Evolutionary conservation across 345 rosid genomes (phyloP).

Genomic region (Camelina sativa): DNA sequence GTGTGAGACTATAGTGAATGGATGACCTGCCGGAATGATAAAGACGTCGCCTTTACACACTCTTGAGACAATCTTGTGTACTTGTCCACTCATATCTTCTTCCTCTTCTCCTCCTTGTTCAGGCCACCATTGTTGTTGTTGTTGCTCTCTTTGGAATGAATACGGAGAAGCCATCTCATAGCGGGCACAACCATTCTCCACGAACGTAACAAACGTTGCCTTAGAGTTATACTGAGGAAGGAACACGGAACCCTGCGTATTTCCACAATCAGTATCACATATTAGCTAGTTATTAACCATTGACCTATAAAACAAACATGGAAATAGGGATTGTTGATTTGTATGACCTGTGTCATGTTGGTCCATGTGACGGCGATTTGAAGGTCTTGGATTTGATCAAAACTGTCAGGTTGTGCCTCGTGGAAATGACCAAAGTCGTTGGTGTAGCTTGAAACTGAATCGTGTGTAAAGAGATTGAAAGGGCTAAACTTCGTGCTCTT

Average conservation of each 20-base stretch:
- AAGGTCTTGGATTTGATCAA: constrained; percentile 49
- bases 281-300: too few species aligned
- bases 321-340: not conserved
- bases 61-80: constrained; percentile 42
- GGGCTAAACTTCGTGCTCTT: constrained; percentile 27
- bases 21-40: constrained; percentile 56
- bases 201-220: constrained; percentile 43
- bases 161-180: constrained; percentile 62
- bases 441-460: constrained; percentile 45
- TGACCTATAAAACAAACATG: not conserved
- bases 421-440: constrained; percentile 52
- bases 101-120: constrained; percentile 13
- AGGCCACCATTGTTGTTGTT: constrained; percentile 23
- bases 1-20: constrained; percentile 41
- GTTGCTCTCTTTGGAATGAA: constrained; percentile 18
- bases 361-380: constrained; percentile 36
- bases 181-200: constrained; percentile 52
- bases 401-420: constrained; percentile 47
- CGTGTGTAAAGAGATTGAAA: constrained; percentile 42
- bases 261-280: not conserved
- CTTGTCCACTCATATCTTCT: constrained; percentile 36
- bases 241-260: constrained; percentile 48
- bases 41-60: constrained; percentile 54
- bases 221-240: constrained; percentile 56
- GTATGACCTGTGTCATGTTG: constrained; percentile 49